phyloP scores from a whole-genome alignment of 78 protist genomes.

The Tieghemostelium lacteum region DNA sequence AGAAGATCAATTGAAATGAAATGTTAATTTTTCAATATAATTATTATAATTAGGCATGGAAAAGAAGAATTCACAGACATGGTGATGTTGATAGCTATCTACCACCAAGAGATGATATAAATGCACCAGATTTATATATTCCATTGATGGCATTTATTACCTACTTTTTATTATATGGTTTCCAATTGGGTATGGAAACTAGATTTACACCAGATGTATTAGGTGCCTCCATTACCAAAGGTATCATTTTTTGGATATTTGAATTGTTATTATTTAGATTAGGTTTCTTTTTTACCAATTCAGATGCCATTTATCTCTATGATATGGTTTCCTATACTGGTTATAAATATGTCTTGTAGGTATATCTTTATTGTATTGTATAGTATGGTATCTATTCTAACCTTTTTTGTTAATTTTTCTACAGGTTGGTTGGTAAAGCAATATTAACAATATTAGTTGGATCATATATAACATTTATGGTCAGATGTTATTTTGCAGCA shows the following conservation, averaged over 20 bases:
- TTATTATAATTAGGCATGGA: slow-evolving; percentile 46
- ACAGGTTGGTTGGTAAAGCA: slow-evolving; percentile 24
- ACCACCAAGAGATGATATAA: slow-evolving; percentile 88
- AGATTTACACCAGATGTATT: slow-evolving; percentile 82
- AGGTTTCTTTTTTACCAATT: slow-evolving; percentile 76
- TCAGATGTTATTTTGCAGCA: background rate
- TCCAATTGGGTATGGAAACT: slow-evolving; percentile 62
- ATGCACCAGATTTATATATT: slow-evolving; percentile 93
- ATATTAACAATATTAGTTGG: slow-evolving; percentile 29
- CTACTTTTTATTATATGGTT: slow-evolving; percentile 84
- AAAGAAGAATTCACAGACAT: slow-evolving; percentile 56
- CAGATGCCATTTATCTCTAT: slow-evolving; percentile 66
- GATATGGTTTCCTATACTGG: slow-evolving; percentile 81
- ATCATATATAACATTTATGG: background rate
- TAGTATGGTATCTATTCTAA: background rate
- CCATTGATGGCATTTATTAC: slow-evolving; percentile 93
- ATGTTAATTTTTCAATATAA: too few relatives aligned
- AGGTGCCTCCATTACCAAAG: slow-evolving; percentile 62
- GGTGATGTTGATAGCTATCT: slow-evolving; percentile 57
- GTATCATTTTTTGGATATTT: slow-evolving; percentile 44
- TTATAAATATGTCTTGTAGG: slow-evolving; percentile 86
- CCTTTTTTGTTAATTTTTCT: background rate
- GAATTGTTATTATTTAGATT: slow-evolving; percentile 67
- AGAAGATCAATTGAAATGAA: background rate
- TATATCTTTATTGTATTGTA: background rate